A percentile compares a stretch with the other conserved stretches of the same genome.
phyloP scores from a whole-genome alignment of 768 basidiomycete species.

The Serendipita sp. region DNA sequence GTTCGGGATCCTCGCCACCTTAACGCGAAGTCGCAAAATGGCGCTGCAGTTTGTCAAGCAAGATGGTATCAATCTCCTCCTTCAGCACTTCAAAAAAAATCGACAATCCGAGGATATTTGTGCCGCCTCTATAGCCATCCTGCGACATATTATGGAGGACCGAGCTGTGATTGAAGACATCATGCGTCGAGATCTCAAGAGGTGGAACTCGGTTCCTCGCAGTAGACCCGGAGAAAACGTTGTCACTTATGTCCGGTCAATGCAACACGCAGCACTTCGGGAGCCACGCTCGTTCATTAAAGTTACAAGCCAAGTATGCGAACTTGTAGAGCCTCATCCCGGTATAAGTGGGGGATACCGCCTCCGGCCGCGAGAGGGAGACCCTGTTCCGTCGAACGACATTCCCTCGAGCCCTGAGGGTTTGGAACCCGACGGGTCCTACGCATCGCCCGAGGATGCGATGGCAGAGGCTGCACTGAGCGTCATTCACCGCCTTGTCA shows the following conservation, averaged over 20 bases:
- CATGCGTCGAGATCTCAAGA: constrained; percentile 72
- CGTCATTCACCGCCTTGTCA: constrained; percentile 45
- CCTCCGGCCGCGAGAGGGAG: constrained; percentile 30
- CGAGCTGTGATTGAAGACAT: constrained; percentile 40
- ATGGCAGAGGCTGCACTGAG: constrained; percentile 15
- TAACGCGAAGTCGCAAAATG: constrained; percentile 55
- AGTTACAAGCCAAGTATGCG: constrained; percentile 52
- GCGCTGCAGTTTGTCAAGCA: constrained; percentile 53
- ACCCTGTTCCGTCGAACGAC: constrained; percentile 11
- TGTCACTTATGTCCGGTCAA: constrained; percentile 53
- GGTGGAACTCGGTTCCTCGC: constrained; percentile 62
- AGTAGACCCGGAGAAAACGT: constrained; percentile 42
- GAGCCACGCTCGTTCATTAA: constrained; percentile 64
- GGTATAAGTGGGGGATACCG: constrained; percentile 34
- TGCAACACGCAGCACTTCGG: constrained; percentile 65
- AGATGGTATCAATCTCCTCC: constrained; percentile 46
- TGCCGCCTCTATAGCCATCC: constrained; percentile 75
- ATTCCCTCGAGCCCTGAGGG: constrained; percentile 10
- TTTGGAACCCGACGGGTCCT: background rate
- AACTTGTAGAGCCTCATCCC: constrained; percentile 51
- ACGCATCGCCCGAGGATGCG: constrained; percentile 5
- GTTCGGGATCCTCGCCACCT: constrained; percentile 65
- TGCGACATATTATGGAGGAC: constrained; percentile 89
- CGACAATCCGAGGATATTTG: constrained; percentile 33
- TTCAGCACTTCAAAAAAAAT: constrained; percentile 46